Percentiles rank a stretch among this genome's conserved stretches.
Conservation (phyloP, 139 green algal genomes). For the Asterochloris sp. region DNA sequence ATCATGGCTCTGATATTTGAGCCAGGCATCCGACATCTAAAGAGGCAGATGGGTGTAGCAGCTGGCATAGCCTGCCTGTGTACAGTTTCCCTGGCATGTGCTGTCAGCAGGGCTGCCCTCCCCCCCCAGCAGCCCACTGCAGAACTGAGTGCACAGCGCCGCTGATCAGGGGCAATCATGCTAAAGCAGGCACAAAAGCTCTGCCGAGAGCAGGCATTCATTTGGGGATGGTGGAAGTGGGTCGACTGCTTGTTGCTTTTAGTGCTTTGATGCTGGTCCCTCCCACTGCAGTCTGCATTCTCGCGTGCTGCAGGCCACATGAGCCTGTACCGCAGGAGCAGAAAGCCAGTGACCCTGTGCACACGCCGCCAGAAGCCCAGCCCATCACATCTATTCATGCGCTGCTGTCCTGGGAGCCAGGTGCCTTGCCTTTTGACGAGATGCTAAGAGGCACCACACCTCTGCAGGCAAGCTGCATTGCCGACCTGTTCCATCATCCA, state of each 20-base stretch:
- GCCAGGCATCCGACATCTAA: background rate
- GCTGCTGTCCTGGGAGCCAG: slow-evolving; percentile 2
- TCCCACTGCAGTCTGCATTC: background rate
- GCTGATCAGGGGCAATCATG: background rate
- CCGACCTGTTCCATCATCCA: background rate
- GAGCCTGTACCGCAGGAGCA: background rate
- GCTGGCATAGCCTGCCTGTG: background rate
- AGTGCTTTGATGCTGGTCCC: background rate
- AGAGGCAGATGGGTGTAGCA: background rate
- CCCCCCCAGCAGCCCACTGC: background rate
- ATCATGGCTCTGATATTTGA: slow-evolving; percentile 5
- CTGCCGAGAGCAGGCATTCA: background rate
- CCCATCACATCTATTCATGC: background rate
- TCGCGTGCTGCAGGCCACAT: background rate
- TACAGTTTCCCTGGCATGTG: background rate
- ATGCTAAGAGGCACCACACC: slow-evolving; percentile 6
- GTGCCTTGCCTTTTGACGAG: background rate
- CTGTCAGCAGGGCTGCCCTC: background rate
- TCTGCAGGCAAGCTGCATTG: background rate
- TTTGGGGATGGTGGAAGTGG: background rate
- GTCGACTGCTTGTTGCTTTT: background rate
- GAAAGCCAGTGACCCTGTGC: background rate
- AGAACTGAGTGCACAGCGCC: background rate
- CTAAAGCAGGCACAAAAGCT: background rate
- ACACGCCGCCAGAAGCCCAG: background rate